These are phyloP conservation scores for Amesomyces nigricolor DNA, from an alignment of 2,329 filamentous ascomycete species.

Conservation along the genomic window DNA sequence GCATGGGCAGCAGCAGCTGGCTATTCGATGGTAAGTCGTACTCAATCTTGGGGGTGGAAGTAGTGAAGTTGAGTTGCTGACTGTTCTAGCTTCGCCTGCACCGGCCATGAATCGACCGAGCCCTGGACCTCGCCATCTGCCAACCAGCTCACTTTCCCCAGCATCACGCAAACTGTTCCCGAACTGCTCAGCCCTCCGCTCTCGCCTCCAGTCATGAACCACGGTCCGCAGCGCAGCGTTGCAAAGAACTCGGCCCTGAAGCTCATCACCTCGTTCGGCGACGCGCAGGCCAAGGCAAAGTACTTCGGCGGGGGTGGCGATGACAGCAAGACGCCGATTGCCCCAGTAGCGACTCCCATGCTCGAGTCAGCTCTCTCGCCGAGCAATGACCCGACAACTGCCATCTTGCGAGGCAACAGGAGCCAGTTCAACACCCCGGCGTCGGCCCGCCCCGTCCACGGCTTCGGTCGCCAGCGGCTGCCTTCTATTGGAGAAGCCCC, in stretches of 20 bases:
- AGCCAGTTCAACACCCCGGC: constrained; percentile 66
- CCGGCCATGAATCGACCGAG: constrained; percentile 75
- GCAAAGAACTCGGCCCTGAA: constrained; percentile 81
- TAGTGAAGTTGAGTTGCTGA: not conserved
- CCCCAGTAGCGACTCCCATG: constrained; percentile 81
- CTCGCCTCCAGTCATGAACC: constrained; percentile 63
- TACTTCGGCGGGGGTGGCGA: constrained; percentile 52
- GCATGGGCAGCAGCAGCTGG: constrained; percentile 80
- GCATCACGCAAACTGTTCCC: constrained; percentile 49
- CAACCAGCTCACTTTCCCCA: constrained; percentile 50
- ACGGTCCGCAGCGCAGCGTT: constrained; percentile 56
- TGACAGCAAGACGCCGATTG: constrained; percentile 66
- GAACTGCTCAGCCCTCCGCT: constrained; percentile 63
- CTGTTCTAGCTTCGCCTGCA: constrained; percentile 68
- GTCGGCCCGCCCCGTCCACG: constrained; percentile 58
- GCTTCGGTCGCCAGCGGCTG: constrained; percentile 59
- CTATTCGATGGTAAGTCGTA: constrained; percentile 64
- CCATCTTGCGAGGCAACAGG: constrained; percentile 61
- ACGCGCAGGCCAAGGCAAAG: constrained; percentile 55
- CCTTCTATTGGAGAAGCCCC: constrained; percentile 72
- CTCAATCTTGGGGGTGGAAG: not conserved
- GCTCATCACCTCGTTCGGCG: constrained; percentile 83
- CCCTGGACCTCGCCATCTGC: constrained; percentile 85
- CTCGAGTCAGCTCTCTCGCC: constrained; percentile 73
- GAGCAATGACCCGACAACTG: constrained; percentile 58